These are phyloP conservation scores for Globisporangium heterothallicum DNA, from an alignment of 352 stramenopile genomes.

Conservation along the genomic window DNA sequence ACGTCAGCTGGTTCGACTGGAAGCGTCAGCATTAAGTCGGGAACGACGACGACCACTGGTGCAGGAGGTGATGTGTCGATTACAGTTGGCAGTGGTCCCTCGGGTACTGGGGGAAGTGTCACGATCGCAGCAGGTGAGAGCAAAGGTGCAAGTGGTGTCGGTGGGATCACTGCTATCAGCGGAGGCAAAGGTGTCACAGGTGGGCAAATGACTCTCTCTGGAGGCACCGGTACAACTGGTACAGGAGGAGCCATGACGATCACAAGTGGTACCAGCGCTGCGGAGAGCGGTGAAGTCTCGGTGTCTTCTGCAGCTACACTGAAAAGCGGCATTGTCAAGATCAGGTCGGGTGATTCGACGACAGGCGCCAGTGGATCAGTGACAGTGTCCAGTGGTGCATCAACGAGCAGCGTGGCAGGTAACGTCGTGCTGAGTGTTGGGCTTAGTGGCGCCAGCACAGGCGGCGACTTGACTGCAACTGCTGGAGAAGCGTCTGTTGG, in stretches of 20 bases:
- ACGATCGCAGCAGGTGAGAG: slow-evolving; percentile 34
- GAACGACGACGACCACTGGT: slow-evolving; percentile 18
- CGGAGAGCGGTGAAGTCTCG: slow-evolving; percentile 18
- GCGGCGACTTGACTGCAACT: slow-evolving; percentile 7
- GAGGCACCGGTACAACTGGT: slow-evolving; percentile 30
- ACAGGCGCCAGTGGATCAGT: slow-evolving; percentile 30
- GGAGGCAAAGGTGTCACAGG: slow-evolving; percentile 27
- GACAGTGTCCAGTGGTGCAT: slow-evolving; percentile 32
- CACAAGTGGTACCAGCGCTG: slow-evolving; percentile 30
- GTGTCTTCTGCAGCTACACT: slow-evolving; percentile 15
- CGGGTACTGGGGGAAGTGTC: slow-evolving; percentile 22
- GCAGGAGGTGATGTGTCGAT: slow-evolving; percentile 30
- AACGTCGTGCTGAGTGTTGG: slow-evolving; percentile 30
- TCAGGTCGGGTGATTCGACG: slow-evolving; percentile 27
- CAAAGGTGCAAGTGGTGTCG: slow-evolving; percentile 18
- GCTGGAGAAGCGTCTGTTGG: slow-evolving; percentile 11
- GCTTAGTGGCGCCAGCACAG: slow-evolving; percentile 9
- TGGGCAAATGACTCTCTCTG: slow-evolving; percentile 25
- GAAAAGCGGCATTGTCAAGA: slow-evolving; percentile 16
- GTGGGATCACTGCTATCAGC: slow-evolving; percentile 13
- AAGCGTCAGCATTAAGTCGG: slow-evolving; percentile 21
- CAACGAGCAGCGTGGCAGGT: slow-evolving; percentile 25
- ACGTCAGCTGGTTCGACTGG: slow-evolving; percentile 25
- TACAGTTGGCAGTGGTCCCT: slow-evolving; percentile 22
- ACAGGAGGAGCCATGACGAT: slow-evolving; percentile 37